phyloP scores from a whole-genome alignment of 108 stramenopile species.

The Discostella stelligeroides region DNA sequence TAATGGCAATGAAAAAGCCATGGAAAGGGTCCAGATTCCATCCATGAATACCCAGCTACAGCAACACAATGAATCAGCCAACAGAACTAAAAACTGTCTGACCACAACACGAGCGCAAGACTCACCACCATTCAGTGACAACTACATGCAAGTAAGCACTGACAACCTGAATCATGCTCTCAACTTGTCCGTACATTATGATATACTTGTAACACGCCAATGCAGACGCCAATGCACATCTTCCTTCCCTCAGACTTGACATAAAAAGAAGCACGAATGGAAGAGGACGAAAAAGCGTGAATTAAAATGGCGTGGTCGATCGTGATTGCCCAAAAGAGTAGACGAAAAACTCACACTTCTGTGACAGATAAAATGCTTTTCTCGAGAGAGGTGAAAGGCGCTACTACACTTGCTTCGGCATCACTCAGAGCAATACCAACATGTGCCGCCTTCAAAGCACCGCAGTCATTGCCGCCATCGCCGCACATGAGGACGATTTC shows the following conservation, averaged over 20 bases:
- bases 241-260: conserved; percentile 60
- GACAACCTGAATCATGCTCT: conserved; percentile 55
- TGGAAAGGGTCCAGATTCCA: conserved; percentile 61
- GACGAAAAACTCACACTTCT: too few species aligned
- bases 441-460: too few species aligned
- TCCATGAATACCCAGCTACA: conserved; percentile 53
- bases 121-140: conserved; percentile 67
- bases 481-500: too few species aligned
- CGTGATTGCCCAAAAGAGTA: too few species aligned
- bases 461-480: too few species aligned
- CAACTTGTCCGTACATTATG: conserved; percentile 80
- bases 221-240: conserved; percentile 70
- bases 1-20: conserved; percentile 68
- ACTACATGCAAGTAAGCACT: conserved; percentile 56
- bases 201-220: conserved; percentile 65
- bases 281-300: too few species aligned
- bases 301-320: too few species aligned
- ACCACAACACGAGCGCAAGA: conserved; percentile 8
- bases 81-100: background rate
- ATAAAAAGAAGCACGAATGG: too few species aligned
- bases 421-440: too few species aligned
- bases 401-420: too few species aligned
- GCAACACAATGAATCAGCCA: background rate
- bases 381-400: too few species aligned
- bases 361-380: too few species aligned